Evolutionary conservation across 805 yeast genomes (phyloP).

Genomic region (Clavispora carvajalis): DNA sequence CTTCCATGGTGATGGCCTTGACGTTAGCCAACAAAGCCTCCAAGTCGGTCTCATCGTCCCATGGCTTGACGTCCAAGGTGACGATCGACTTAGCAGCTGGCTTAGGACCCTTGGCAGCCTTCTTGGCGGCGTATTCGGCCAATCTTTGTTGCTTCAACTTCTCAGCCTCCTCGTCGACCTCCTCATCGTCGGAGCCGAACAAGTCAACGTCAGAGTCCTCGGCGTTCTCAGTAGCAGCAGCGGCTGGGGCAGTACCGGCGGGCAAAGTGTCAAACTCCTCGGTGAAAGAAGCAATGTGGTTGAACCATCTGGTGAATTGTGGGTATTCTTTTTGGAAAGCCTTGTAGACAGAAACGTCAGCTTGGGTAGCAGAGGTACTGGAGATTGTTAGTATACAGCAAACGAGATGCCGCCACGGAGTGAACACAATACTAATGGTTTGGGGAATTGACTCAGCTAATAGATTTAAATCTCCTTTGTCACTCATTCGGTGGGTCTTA

Average conservation of each 20-base stretch:
- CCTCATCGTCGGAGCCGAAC: slow-evolving; percentile 92
- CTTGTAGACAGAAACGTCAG: slow-evolving; percentile 91
- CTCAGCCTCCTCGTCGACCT: slow-evolving; percentile 96
- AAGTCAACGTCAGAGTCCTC: slow-evolving; percentile 88
- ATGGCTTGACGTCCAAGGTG: slow-evolving; percentile 97
- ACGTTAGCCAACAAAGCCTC: slow-evolving; percentile 84
- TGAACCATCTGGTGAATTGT: slow-evolving; percentile 96
- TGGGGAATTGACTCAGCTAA: slow-evolving; percentile 14
- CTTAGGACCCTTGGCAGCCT: slow-evolving; percentile 95
- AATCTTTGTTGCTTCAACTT: slow-evolving; percentile 95
- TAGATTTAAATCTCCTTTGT: slow-evolving; percentile 42
- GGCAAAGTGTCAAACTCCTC: slow-evolving; percentile 79
- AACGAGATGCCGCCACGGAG: neutral
- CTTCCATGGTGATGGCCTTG: slow-evolving; percentile 80
- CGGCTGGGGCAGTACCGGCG: slow-evolving; percentile 65
- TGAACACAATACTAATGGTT: neutral
- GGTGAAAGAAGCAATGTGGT: slow-evolving; percentile 93
- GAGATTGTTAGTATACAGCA: slow-evolving; percentile 20
- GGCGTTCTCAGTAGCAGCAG: slow-evolving; percentile 52
- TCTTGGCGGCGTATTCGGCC: slow-evolving; percentile 96
- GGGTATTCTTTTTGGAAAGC: slow-evolving; percentile 92
- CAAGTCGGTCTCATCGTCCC: slow-evolving; percentile 99
- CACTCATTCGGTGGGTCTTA: slow-evolving; percentile 96
- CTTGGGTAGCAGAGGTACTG: slow-evolving; percentile 88
- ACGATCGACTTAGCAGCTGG: slow-evolving; percentile 98